These are phyloP conservation scores for Colletotrichum tamarilloi DNA, from an alignment of 2,329 filamentous ascomycete species.

Conservation along the genomic window DNA sequence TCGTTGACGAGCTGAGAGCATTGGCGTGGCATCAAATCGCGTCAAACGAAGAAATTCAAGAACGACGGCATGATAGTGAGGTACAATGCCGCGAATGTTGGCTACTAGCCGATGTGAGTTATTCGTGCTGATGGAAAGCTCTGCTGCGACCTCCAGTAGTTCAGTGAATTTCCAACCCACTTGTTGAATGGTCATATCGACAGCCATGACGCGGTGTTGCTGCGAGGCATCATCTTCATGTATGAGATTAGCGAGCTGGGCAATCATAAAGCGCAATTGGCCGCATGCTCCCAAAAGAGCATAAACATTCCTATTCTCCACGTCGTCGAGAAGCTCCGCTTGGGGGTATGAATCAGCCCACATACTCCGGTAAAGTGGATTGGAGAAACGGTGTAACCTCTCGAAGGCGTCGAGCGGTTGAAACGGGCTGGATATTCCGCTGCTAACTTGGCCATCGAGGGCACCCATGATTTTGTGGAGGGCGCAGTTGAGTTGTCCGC, in stretches of 20 bases:
- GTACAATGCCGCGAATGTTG: slow-evolving; percentile 49
- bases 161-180: slow-evolving; percentile 40
- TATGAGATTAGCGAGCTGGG: slow-evolving; percentile 40
- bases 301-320: slow-evolving; percentile 48
- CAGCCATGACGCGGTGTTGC: slow-evolving; percentile 31
- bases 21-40: slow-evolving; percentile 22
- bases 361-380: slow-evolving; percentile 45
- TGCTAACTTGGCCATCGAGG: not conserved
- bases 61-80: slow-evolving; percentile 47
- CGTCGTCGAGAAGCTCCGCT: slow-evolving; percentile 47
- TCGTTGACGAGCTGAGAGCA: slow-evolving; percentile 30
- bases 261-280: slow-evolving; percentile 46
- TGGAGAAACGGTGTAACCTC: slow-evolving; percentile 45
- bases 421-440: slow-evolving; percentile 8
- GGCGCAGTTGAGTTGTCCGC: slow-evolving; percentile 45
- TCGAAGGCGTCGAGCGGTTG: slow-evolving; percentile 40
- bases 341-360: slow-evolving; percentile 49
- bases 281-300: slow-evolving; percentile 43
- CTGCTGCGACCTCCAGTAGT: slow-evolving; percentile 41
- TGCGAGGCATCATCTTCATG: slow-evolving; percentile 39
- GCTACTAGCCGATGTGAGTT: slow-evolving; percentile 44
- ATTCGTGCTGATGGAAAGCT: slow-evolving; percentile 40
- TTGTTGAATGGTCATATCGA: slow-evolving; percentile 39
- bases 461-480: slow-evolving; percentile 38
- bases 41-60: slow-evolving; percentile 43